Conservation (phyloP, 768 basidiomycete genomes). For the Agrocybe chaxingu region DNA sequence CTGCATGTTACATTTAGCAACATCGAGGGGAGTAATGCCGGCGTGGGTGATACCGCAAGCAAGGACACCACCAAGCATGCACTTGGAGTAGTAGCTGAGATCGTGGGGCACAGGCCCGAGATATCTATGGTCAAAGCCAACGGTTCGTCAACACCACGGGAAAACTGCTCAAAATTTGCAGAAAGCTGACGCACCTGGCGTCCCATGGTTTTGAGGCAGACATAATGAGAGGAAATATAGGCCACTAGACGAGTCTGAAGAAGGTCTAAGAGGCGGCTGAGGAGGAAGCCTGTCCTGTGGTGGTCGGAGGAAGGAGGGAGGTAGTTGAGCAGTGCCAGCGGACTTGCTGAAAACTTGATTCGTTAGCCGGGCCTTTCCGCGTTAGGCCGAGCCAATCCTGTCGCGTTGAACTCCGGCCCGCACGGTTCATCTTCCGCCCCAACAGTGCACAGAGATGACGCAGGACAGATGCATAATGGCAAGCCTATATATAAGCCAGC, state of each 20-base stretch:
- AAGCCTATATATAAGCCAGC: no score
- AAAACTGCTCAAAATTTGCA: not conserved
- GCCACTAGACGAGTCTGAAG: conserved; percentile 28
- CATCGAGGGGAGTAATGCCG: conserved; percentile 83
- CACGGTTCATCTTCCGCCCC: not conserved
- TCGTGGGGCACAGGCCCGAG: conserved; percentile 77
- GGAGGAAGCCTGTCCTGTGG: conserved; percentile 18
- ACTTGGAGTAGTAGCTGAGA: conserved; percentile 73
- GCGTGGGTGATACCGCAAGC: conserved; percentile 90
- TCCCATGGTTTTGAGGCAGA: conserved; percentile 67
- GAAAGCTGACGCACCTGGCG: conserved; percentile 46
- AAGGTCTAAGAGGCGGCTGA: conserved; percentile 24
- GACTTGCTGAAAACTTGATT: conserved; percentile 24
- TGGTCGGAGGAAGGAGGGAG: conserved; percentile 21
- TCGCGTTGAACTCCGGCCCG: conserved; percentile 16
- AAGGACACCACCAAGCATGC: conserved; percentile 83
- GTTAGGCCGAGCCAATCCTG: conserved; percentile 34
- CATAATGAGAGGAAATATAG: conserved; percentile 36
- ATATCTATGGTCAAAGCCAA: conserved; percentile 37
- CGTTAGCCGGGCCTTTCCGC: conserved; percentile 34
- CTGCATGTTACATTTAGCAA: conserved; percentile 93
- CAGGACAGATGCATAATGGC: no score
- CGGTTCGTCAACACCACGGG: conserved; percentile 1
- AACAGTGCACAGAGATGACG: no score
- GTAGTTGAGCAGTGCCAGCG: conserved; percentile 16